Evolutionary conservation across 306 rosid species (phyloP).

Genomic region (Trifolium dubium): DNA sequence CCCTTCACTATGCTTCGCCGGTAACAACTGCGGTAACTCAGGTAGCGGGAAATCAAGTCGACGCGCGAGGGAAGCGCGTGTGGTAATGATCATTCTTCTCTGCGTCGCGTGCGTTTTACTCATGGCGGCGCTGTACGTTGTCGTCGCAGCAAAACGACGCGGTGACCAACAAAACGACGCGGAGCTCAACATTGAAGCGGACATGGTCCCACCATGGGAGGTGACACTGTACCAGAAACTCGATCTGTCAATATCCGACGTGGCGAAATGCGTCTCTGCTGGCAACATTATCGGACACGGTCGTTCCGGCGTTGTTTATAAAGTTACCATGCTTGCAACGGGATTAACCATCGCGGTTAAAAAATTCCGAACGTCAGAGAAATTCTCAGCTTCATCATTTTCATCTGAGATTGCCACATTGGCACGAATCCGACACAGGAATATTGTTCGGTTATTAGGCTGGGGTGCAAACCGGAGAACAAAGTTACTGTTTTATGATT

Average conservation of each 20-base stretch:
- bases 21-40: conserved; percentile 50
- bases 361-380: conserved; percentile 60
- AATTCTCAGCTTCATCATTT: conserved; percentile 73
- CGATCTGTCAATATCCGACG: conserved; percentile 77
- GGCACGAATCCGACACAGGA: conserved; percentile 87
- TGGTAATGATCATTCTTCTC: conserved; percentile 76
- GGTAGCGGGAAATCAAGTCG: background rate
- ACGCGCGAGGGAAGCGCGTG: conserved; percentile 67
- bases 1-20: conserved; percentile 71
- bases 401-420: conserved; percentile 86
- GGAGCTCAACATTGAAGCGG: conserved; percentile 62
- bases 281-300: conserved; percentile 77
- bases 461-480: conserved; percentile 84
- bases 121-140: conserved; percentile 74
- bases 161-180: conserved; percentile 50
- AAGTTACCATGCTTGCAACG: conserved; percentile 50
- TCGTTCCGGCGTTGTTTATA: conserved; percentile 82
- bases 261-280: conserved; percentile 60
- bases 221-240: conserved; percentile 91
- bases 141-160: conserved; percentile 52
- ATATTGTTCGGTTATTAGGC: conserved; percentile 80
- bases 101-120: conserved; percentile 74
- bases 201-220: conserved; percentile 91
- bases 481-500: conserved; percentile 74
- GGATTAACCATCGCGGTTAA: conserved; percentile 74